A percentile compares a stretch with the other conserved stretches of the same genome.
Evolutionary conservation across 2,329 filamentous ascomycete species (phyloP).

Genomic region (Mariannaea elegans): DNA sequence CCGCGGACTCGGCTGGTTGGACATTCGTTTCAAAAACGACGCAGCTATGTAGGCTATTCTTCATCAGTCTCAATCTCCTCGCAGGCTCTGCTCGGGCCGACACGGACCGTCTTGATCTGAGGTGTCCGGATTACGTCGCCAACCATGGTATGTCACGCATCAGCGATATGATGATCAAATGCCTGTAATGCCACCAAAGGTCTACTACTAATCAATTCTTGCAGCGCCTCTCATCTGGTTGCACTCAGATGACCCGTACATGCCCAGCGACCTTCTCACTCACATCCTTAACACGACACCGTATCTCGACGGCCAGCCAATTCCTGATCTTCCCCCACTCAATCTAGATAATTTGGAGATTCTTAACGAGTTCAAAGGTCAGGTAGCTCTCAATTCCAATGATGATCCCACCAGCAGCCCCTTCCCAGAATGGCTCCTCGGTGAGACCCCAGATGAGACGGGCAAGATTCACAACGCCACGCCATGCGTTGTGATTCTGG

Average conservation of each 20-base stretch:
- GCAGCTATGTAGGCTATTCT: neutral
- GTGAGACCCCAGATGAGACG: conserved; percentile 34
- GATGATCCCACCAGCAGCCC: conserved; percentile 36
- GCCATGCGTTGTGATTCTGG: conserved; percentile 43
- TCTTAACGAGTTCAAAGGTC: conserved; percentile 33
- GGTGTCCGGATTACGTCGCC: conserved; percentile 42
- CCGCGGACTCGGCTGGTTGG: conserved; percentile 6
- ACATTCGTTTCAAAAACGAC: neutral
- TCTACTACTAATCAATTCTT: neutral
- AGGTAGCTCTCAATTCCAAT: conserved; percentile 37
- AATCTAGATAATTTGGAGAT: conserved; percentile 42
- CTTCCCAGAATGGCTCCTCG: conserved; percentile 40
- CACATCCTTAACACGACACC: conserved; percentile 44
- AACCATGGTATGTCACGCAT: conserved; percentile 38
- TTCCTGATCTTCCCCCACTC: conserved; percentile 31
- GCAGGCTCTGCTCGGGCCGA: conserved; percentile 16
- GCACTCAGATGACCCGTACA: conserved; percentile 44
- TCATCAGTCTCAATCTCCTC: neutral
- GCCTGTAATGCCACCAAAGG: too few species aligned
- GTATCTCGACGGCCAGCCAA: conserved; percentile 25
- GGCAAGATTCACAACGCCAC: conserved; percentile 38
- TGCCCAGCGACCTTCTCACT: conserved; percentile 42
- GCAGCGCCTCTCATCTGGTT: conserved; percentile 46
- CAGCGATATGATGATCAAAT: neutral
- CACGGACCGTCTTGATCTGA: conserved; percentile 8